Evolutionary conservation across 352 stramenopile species (phyloP), one percentile per base, ranked within the genome.

Genomic region (Plasmopara viticola): DNA sequence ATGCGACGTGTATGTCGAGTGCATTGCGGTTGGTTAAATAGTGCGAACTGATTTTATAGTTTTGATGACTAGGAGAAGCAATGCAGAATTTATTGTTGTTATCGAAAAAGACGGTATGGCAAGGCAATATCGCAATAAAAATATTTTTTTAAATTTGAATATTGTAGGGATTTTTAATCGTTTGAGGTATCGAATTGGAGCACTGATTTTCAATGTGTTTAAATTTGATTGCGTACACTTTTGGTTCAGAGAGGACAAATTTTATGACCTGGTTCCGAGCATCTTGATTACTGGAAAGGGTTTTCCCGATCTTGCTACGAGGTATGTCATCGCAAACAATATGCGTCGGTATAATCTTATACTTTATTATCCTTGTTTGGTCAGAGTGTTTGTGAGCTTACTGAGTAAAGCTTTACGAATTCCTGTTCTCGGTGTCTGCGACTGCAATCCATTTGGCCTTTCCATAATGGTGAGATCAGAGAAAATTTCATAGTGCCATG

Each of bases 401-500:
- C 66, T 98, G 31, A 79, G 77, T 29, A 51, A 62, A 8, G 53
- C 68, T 34, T 61, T 98, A 3, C 34, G 68, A 30, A 68, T 98
- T 25, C 94, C 94, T 28, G 87, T 98, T 12, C 74, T 95, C 48
- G 92, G 92, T 15, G 43, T 98, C 14, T 94, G 85, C 40, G 94
- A 98, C 60, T 97, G 89, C 66, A 98, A 98, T 72, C 91, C 94
- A 0, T 98, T 93, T 60, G 94, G 94, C 0, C 60, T 97, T 18
- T 90, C 84, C 5, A 95, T 98, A 30, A 88, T 98, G 60, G 83
- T 92, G 34, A 53, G 44, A 14, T 18, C 13, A 9, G 20, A 25
- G 40, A 20, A 9, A 30, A 46, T 33, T 37, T 12, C 8, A 5
- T 39, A 47, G 20, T 30, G 33, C 37, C 0, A 4, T 33, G 25